These are phyloP conservation scores for Notholithocarpus densiflorus DNA, from an alignment of 306 rosid genomes.

Conservation along the genomic window DNA sequence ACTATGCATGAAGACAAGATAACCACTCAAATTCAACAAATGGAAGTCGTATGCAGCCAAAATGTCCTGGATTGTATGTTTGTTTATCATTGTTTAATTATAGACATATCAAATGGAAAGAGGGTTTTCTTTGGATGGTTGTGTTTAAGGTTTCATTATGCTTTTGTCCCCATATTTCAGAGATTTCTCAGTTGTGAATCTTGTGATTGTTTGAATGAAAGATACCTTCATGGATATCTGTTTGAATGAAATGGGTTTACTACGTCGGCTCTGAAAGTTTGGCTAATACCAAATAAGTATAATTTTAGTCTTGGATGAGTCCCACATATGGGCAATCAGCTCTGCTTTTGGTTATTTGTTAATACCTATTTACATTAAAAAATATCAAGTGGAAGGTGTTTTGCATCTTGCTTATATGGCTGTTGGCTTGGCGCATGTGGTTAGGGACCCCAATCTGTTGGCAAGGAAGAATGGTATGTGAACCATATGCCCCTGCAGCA, in stretches of 20 bases:
- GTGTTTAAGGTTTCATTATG: conserved; percentile 34
- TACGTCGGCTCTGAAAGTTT: neutral
- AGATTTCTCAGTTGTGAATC: conserved; percentile 32
- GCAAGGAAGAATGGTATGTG: too few relatives aligned
- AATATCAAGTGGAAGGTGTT: too few relatives aligned
- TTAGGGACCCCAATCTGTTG: too few relatives aligned
- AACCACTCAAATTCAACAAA: neutral
- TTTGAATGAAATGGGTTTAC: conserved; percentile 18
- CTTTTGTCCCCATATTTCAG: conserved; percentile 12
- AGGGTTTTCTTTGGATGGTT: conserved; percentile 32
- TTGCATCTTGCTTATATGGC: too few relatives aligned
- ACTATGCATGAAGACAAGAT: conserved; percentile 67
- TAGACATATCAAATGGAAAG: conserved; percentile 36
- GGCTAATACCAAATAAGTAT: neutral
- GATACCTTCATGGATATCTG: conserved; percentile 25
- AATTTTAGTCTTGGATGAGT: neutral
- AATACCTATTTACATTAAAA: neutral
- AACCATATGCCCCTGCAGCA: too few relatives aligned
- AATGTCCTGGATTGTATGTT: conserved; percentile 14
- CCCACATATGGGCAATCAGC: neutral
- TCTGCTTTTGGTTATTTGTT: neutral
- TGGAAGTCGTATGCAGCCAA: conserved; percentile 16
- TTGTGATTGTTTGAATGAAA: conserved; percentile 40
- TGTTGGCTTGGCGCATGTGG: too few relatives aligned
- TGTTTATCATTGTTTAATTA: conserved; percentile 31